Evolutionary conservation across 805 yeast species (phyloP), one percentile per base, ranked within the genome.

Genomic region (Candida koratica): DNA sequence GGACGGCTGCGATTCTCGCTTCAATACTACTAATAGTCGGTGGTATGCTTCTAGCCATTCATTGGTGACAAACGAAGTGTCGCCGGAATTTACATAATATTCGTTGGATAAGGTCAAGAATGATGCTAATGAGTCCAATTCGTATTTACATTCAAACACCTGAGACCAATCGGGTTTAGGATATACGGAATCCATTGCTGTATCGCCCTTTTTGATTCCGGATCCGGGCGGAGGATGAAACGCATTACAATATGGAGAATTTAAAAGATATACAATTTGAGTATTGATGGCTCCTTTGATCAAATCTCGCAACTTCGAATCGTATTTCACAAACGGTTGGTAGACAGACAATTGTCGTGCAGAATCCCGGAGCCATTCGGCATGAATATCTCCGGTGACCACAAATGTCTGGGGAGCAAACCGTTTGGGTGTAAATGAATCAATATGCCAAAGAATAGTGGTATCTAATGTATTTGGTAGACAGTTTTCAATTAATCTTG

Each of bases 351-450:
- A 60, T 52, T 87, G 96, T 47, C 93, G 66, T 0, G 95, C 85
- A 1, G 94, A 79, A 56, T 87, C 96, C 36, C 96, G 61, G 32
- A 87, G 62, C 96, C 96, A 87, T 57, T 87, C 95, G 2, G 96
- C 96, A 55, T 85, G 88, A 38, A 87, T 87, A 52, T 87, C 96
- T 7, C 96, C 96, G 0, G 96, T 87, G 20, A 86, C 90, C 1
- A 87, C 74, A 57, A 87, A 87, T 1, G 94, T 69, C 43, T 78
- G 75, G 0, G 88, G 60, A 9, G 15, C 26, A 15, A 32, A 18
- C 12, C 55, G 46, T 3, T 51, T 6, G 3, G 37, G 12, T 4
- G 17, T 12, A 9, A 12, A 16, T 3, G 20, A 5, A n/a, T 4
- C 15, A 24, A 39, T 37, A 55, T 81, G 86, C 85, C 87, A 87